Percentiles rank a stretch among this genome's conserved stretches.
Evolutionary conservation across 2,329 filamentous ascomycete species (phyloP).

Genomic region (Aspergillus thermomutatus): DNA sequence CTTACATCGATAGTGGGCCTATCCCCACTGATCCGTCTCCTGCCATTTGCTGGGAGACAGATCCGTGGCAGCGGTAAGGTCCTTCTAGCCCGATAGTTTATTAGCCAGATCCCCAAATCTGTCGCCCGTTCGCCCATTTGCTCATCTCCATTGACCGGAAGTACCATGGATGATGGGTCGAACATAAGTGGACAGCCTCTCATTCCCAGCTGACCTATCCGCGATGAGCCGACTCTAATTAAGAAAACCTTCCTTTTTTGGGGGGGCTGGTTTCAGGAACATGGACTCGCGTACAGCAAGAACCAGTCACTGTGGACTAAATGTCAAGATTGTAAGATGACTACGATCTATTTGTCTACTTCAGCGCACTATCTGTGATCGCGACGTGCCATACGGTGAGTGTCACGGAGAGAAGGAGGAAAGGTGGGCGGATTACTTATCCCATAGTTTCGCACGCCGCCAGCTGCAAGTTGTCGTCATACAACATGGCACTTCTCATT

Average conservation of each 20-base stretch:
- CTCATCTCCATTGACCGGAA: not conserved
- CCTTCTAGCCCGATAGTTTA: constrained; percentile 9
- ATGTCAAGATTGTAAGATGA: not conserved
- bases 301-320: not conserved
- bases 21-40: not conserved
- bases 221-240: not conserved
- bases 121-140: not conserved
- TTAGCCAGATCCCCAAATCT: not conserved
- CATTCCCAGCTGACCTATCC: not conserved
- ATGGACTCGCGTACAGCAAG: no score
- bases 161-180: not conserved
- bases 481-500: not conserved
- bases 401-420: not conserved
- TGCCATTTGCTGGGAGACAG: constrained; percentile 13
- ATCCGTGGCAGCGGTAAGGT: constrained; percentile 10
- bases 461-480: not conserved
- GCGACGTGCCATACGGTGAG: not conserved
- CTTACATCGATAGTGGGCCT: constrained; percentile 5
- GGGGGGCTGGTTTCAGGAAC: no score
- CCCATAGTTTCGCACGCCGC: no score
- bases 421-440: not conserved
- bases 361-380: not conserved
- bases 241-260: no score
- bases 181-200: not conserved
- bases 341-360: not conserved